Percentiles rank a stretch among this genome's conserved stretches.
Conservation (phyloP, 768 basidiomycete species). For the Leccinum sublutescens region DNA sequence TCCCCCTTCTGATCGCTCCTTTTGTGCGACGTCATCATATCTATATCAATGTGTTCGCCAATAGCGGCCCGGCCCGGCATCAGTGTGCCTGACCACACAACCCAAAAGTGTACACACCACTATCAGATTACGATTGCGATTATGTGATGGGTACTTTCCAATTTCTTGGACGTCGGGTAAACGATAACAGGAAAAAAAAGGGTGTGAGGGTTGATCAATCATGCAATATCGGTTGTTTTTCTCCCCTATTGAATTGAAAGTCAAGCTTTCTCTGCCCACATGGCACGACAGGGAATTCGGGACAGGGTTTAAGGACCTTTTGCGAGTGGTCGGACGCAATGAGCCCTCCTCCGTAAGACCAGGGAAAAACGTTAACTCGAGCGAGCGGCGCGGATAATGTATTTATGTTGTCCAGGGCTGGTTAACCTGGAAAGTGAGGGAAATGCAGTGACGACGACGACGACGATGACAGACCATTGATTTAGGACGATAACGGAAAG, state of each 20-base stretch:
- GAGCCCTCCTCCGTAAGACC: neutral
- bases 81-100: constrained; percentile 18
- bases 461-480: neutral
- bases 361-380: neutral
- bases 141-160: neutral
- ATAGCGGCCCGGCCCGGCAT: constrained; percentile 2
- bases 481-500: neutral
- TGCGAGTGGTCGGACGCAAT: neutral
- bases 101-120: neutral
- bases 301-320: neutral
- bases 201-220: neutral
- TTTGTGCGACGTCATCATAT: neutral
- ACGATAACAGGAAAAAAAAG: neutral
- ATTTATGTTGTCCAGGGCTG: neutral
- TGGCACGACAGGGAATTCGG: neutral
- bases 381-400: neutral
- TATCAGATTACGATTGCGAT: constrained; percentile 5
- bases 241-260: neutral
- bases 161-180: constrained; percentile 4
- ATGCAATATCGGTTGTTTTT: neutral
- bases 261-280: neutral
- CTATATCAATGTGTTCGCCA: neutral
- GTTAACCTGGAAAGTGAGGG: neutral
- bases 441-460: neutral
- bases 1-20: neutral